Evolutionary conservation across 2,329 filamentous ascomycete genomes (phyloP), one percentile per base, ranked within the genome.

Genomic region (Chrysoporthe austroafricana): DNA sequence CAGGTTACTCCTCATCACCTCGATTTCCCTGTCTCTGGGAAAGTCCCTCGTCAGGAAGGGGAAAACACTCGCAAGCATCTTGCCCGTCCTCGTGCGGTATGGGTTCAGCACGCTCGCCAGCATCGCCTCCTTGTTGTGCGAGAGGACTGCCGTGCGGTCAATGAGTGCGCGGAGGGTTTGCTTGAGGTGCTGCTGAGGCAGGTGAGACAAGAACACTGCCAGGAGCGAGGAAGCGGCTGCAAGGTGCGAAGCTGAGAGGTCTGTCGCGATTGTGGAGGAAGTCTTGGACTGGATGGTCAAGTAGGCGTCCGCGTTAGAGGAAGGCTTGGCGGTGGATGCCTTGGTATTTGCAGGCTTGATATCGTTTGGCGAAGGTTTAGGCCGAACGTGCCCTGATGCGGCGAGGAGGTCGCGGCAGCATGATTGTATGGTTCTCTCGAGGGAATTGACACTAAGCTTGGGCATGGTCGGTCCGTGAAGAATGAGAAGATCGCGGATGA

Each of bases 101-200:
- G 93, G 92, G 77, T 96, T 93, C 68, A 97, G 81, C 14, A 96
- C 89, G 76, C 93, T 95, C 6, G 93, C 88, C 13, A 96, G 75
- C 86, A 97, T 92, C 54, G 91, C 90, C 43, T 89, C 83, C 74
- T 88, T 89, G 76, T 90, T 85, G 68, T 85, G 84, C 5, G 84
- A 86, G 32, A 97, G 80, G 66, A 97, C 90, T 26, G 93, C 91
- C 2, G 92, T 92, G 71, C 92, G 91, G 74, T 97, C 93, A 70
- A 97, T 84, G 61, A 93, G 87, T 13, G 89, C 86, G 63, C 95
- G 90, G 26, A 93, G 76, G 1, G 91, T 87, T 9, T 90, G 87
- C n/a, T 91, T 86, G 48, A 97, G 79, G 74, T 88, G 84, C 62
- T 88, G 83, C 66, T 91, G 87, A 1, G 90, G 88, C 3, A 96